Percentiles rank a stretch among this genome's conserved stretches.
Conservation (phyloP, 2,329 filamentous ascomycete species). For the Cladophialophora immunda region DNA sequence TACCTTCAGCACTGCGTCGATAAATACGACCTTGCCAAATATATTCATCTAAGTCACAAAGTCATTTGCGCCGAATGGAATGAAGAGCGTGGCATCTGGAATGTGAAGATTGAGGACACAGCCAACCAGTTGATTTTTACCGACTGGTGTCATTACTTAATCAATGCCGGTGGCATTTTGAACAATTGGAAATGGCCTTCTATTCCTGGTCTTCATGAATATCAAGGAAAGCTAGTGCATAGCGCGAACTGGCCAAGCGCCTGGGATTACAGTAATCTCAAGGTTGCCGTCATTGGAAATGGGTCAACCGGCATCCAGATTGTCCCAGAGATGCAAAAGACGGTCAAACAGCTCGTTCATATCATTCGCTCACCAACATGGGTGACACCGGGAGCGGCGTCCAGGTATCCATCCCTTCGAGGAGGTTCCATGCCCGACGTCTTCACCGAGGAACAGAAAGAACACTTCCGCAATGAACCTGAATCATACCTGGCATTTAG, state of each 20-base stretch:
- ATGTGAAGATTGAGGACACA: conserved; percentile 10
- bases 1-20: conserved; percentile 71
- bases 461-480: conserved; percentile 37
- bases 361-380: conserved; percentile 41
- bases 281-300: conserved; percentile 40
- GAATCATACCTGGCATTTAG: conserved; percentile 43
- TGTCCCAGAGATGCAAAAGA: conserved; percentile 50
- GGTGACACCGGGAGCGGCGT: conserved; percentile 34
- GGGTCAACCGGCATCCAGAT: conserved; percentile 41
- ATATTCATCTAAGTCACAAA: conserved; percentile 45
- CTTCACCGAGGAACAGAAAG: conserved; percentile 34
- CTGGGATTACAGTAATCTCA: conserved; percentile 42
- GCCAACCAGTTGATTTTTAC: neutral
- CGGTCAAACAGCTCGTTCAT: conserved; percentile 43
- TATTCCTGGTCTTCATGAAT: conserved; percentile 42
- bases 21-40: conserved; percentile 69
- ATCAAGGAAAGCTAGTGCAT: conserved; percentile 50
- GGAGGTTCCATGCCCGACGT: conserved; percentile 45
- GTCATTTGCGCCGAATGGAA: conserved; percentile 11
- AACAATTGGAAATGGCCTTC: conserved; percentile 51
- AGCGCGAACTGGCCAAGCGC: conserved; percentile 50
- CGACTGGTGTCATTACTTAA: conserved; percentile 10
- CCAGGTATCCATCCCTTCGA: conserved; percentile 39
- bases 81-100: conserved; percentile 59
- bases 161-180: conserved; percentile 63